These are phyloP conservation scores for Xylaria sp. DNA, from an alignment of 2,329 filamentous ascomycete species.

Conservation along the genomic window DNA sequence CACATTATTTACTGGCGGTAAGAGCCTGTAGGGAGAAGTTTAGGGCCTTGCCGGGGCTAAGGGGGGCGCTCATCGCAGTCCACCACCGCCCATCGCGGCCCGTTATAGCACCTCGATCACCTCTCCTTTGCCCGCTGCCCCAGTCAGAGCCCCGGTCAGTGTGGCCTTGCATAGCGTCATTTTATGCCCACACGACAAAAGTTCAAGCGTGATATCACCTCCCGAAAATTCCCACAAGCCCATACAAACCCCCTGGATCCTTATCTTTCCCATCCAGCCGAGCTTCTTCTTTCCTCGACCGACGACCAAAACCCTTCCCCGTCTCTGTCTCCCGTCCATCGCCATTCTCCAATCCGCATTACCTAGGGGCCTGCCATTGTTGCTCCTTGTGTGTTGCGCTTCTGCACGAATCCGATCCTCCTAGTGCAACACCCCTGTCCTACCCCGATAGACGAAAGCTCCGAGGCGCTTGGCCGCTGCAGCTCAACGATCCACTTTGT, in stretches of 20 bases:
- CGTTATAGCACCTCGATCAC: no score
- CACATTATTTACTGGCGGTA: conserved; percentile 14
- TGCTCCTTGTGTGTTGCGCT: not conserved
- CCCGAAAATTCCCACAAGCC: conserved; percentile 19
- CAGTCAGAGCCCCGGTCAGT: conserved; percentile 10
- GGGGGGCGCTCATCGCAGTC: no score
- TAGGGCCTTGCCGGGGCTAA: not conserved
- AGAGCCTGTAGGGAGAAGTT: not conserved
- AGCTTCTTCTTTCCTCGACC: conserved; percentile 16
- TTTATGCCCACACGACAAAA: conserved; percentile 23
- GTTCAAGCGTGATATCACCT: not conserved
- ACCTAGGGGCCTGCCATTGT: no score
- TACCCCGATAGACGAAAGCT: conserved; percentile 16
- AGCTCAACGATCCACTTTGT: not conserved
- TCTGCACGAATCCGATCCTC: not conserved
- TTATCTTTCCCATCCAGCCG: conserved; percentile 17
- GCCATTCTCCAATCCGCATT: no score
- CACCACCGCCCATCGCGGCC: no score
- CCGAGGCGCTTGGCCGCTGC: not conserved
- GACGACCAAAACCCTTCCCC: conserved; percentile 1
- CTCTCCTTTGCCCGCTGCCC: not conserved
- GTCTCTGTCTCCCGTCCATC: not conserved
- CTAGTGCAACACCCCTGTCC: not conserved
- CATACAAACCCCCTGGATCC: not conserved
- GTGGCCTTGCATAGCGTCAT: conserved; percentile 30